A percentile compares a stretch with the other conserved stretches of the same genome.
Evolutionary conservation across 192 early-diverging fungal species (phyloP).

Genomic region (Podila clonocystis): DNA sequence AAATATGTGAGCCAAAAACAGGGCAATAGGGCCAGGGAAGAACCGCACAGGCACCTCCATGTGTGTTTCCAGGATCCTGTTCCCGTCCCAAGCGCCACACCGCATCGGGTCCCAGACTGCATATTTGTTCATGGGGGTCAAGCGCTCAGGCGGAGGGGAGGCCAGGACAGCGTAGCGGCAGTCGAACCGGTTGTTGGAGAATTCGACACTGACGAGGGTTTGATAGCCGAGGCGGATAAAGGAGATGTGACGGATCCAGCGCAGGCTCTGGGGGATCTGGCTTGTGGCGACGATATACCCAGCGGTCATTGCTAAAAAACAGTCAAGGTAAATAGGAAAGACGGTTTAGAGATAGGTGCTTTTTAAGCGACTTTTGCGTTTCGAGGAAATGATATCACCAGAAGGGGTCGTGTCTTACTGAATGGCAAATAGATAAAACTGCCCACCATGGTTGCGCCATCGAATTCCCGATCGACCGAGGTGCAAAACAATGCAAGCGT

Average conservation of each 20-base stretch:
- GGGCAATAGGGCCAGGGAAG: background rate
- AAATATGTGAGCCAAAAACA: background rate
- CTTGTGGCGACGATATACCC: slow-evolving; percentile 12
- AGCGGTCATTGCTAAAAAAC: background rate
- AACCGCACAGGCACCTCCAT: background rate
- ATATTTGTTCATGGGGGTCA: background rate
- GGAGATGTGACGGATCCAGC: slow-evolving; percentile 13
- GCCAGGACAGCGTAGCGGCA: background rate
- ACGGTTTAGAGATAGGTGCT: background rate
- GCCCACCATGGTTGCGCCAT: background rate
- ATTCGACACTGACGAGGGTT: slow-evolving; percentile 9
- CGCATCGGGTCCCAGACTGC: background rate
- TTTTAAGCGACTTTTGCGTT: too few relatives aligned
- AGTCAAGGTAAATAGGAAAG: background rate
- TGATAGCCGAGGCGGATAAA: slow-evolving; percentile 6
- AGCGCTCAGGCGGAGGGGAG: background rate
- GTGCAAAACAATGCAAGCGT: background rate
- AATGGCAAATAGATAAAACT: background rate
- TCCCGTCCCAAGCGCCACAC: slow-evolving; percentile 18
- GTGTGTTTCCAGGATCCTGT: background rate
- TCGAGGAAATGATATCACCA: too few relatives aligned
- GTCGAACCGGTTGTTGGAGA: slow-evolving; percentile 9
- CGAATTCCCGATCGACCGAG: background rate
- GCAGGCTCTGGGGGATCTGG: slow-evolving; percentile 3
- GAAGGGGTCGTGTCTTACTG: background rate